Evolutionary conservation across 2,329 filamentous ascomycete genomes (phyloP), one percentile per base, ranked within the genome.

Genomic region (Aspergillus sp.): DNA sequence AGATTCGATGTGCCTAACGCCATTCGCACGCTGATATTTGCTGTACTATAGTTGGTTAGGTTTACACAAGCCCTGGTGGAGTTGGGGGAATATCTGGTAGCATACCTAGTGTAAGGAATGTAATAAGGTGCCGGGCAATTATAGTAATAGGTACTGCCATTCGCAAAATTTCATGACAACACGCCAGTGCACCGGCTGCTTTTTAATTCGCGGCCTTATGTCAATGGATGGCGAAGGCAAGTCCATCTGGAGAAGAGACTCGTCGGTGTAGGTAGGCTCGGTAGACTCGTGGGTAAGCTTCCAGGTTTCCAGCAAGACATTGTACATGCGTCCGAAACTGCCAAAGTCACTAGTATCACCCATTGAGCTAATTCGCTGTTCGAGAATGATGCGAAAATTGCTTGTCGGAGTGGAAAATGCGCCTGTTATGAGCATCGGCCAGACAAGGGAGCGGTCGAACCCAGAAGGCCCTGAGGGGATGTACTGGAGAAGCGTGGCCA

Each of bases 101-200:
- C 24, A 26, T 26, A 26, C 24, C 24, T 26, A 26, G 22, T 24
- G 22, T 24, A 24, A 24, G 4, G 22, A n/a, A 24, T 24, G 22
- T 24, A 24, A 24, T 26, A 26, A 26, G 9, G 9, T 26, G 24
- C 24, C 1, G 26, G 9, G 26, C 4, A 30, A 7, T n/a, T 79
- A 96, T 77, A 97, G 92, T 75, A 97, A 84, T 74, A 97, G 81
- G 79, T 91, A 93, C 74, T 95, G 90, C 92, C 91, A 96, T 66
- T 86, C 86, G 79, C 92, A 95, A 79, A 88, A 85, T 77, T 85
- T 85, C 92, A 97, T 96, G 72, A 93, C 86, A 78, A 96, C 90
- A 79, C 93, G 84, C 93, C 93, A 98, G 85, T 93, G 92, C 76
- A 96, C 85, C 78, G 89, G 88, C 71, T 85, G 86, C 67, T 56